Conservation (phyloP, 2,329 filamentous ascomycete species). For the Pseudocercospora fuligena region DNA sequence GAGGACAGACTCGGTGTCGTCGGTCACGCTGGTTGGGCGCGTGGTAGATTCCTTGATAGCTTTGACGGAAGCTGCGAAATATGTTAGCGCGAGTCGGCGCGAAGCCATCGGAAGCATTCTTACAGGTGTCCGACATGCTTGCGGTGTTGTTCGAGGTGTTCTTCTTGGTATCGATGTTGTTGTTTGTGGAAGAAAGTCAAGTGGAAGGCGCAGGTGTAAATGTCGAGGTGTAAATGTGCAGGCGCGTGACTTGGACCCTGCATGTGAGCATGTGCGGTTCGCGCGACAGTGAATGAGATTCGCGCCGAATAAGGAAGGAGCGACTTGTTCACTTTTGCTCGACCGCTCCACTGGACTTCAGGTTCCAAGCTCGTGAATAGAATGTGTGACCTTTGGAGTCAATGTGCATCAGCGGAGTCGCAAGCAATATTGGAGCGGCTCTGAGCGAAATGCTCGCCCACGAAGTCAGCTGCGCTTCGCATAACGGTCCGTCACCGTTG, state of each 20-base stretch:
- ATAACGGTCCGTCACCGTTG: no score
- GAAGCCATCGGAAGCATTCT: conserved; percentile 3
- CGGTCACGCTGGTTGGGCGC: conserved; percentile 11
- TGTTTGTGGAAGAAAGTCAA: conserved; percentile 17
- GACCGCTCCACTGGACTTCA: background rate
- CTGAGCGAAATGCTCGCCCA: background rate
- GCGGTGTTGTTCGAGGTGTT: background rate
- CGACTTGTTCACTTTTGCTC: background rate
- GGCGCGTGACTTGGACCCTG: background rate
- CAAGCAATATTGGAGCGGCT: background rate
- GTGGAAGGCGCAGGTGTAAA: background rate
- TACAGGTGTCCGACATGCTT: conserved; percentile 19
- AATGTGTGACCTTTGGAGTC: background rate
- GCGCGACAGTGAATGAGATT: conserved; percentile 7
- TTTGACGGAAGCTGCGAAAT: conserved; percentile 3
- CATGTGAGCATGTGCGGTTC: conserved; percentile 1
- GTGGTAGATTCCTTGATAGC: conserved; percentile 10
- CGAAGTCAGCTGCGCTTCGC: no score
- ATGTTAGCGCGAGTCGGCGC: background rate
- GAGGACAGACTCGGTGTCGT: conserved; percentile 17
- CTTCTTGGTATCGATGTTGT: conserved; percentile 13
- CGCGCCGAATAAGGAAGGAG: conserved; percentile 5
- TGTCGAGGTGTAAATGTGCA: background rate
- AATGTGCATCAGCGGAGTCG: background rate
- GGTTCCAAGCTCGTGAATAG: background rate